A percentile compares a stretch with the other conserved stretches of the same genome.
Evolutionary conservation across 768 basidiomycete genomes (phyloP).

Genomic region (Tulasnella calospora): DNA sequence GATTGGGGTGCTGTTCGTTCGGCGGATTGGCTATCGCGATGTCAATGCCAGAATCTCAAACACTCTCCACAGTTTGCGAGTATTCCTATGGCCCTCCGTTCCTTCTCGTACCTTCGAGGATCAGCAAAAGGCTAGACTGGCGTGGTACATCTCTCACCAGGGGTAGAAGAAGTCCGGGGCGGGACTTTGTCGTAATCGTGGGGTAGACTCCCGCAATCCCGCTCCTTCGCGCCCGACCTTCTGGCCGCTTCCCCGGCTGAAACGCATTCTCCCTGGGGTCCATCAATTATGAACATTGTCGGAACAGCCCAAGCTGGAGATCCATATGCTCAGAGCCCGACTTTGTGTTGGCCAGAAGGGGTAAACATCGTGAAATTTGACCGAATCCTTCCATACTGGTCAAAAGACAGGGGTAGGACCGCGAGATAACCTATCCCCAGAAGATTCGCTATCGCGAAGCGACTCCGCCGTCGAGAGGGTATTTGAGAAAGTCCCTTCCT

Average conservation of each 20-base stretch:
- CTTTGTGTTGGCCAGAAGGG: background rate
- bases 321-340: conserved; percentile 1
- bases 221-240: background rate
- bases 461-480: conserved; percentile 9
- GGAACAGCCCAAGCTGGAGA: conserved; percentile 4
- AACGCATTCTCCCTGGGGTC: background rate
- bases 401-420: conserved; percentile 6
- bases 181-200: background rate
- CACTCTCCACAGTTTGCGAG: background rate
- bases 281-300: background rate
- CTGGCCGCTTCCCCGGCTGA: background rate
- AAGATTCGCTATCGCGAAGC: conserved; percentile 10
- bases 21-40: background rate
- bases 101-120: background rate
- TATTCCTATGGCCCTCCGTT: background rate
- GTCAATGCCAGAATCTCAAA: background rate
- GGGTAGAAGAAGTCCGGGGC: conserved; percentile 4
- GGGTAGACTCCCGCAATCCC: conserved; percentile 1
- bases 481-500: background rate
- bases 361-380: background rate
- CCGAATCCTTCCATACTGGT: background rate
- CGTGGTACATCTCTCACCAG: background rate
- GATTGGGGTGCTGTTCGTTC: background rate
- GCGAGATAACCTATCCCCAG: background rate
- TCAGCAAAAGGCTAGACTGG: conserved; percentile 3